phyloP scores from a whole-genome alignment of 495 filamentous ascomycete species.

The Lasiosphaeria miniovina region DNA sequence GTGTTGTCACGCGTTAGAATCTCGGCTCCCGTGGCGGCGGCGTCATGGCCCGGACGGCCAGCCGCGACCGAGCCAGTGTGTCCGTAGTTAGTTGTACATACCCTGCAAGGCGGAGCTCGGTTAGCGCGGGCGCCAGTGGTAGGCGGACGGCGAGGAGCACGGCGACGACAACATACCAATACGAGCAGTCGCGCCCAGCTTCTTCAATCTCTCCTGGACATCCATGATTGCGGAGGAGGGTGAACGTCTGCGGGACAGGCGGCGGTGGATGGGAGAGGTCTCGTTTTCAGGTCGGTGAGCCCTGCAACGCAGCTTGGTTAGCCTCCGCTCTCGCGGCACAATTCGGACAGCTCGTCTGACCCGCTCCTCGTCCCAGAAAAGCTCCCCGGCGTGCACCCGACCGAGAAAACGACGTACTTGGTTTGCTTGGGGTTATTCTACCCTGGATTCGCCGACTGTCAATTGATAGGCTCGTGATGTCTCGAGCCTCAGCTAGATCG shows the following conservation, averaged over 20 bases:
- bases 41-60: neutral
- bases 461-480: constrained; percentile 29
- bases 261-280: constrained; percentile 13
- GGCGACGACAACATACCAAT: constrained; percentile 61
- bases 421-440: constrained; percentile 16
- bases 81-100: constrained; percentile 5
- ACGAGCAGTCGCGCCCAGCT: constrained; percentile 71
- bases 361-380: neutral
- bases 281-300: constrained; percentile 18
- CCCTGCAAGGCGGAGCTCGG: constrained; percentile 10
- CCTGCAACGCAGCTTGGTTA: neutral
- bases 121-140: neutral
- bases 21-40: constrained; percentile 6
- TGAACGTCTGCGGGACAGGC: constrained; percentile 16
- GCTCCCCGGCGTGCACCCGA: constrained; percentile 7
- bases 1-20: constrained; percentile 26
- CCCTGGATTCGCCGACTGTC: constrained; percentile 15
- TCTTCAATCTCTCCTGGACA: constrained; percentile 66
- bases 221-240: constrained; percentile 54
- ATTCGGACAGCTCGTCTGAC: neutral
- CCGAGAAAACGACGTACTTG: constrained; percentile 21
- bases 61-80: constrained; percentile 2
- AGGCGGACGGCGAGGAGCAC: constrained; percentile 5
- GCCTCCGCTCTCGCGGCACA: neutral
- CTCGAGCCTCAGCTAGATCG: constrained; percentile 23